Evolutionary conservation across 495 filamentous ascomycete genomes (phyloP).

Genomic region (Talaromyces nanjingensis): DNA sequence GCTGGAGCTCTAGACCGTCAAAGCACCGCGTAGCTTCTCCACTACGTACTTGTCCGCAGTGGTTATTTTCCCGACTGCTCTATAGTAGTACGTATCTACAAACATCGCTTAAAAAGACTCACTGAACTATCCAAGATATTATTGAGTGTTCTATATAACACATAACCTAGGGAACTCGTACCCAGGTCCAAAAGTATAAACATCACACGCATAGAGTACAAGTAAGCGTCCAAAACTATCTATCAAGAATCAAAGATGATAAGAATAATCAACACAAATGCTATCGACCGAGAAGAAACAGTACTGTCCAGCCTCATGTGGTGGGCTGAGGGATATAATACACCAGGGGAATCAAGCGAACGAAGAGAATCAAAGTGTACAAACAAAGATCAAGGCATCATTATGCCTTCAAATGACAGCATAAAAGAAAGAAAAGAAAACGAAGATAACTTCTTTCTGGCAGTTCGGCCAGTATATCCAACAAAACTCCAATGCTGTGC

Average conservation of each 20-base stretch:
- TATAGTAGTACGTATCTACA: too few relatives aligned
- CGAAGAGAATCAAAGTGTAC: background rate
- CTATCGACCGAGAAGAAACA: conserved; percentile 8
- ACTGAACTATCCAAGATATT: background rate
- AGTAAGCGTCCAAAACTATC: background rate
- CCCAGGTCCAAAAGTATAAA: background rate
- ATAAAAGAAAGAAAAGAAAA: background rate
- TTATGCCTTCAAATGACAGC: background rate
- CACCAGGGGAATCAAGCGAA: conserved; percentile 7
- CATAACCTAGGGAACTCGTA: background rate
- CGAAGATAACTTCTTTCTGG: background rate
- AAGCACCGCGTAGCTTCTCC: background rate
- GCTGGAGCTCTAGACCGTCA: background rate
- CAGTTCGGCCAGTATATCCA: conserved; percentile 7
- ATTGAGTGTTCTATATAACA: background rate
- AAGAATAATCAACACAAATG: background rate
- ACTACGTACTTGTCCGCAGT: background rate
- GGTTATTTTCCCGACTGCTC: background rate
- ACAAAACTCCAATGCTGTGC: conserved; percentile 6
- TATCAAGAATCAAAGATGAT: background rate
- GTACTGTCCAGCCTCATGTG: background rate
- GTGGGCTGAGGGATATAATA: conserved; percentile 1
- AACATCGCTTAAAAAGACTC: too few relatives aligned
- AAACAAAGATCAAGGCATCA: background rate
- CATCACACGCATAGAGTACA: conserved; percentile 4